Percentiles rank a stretch among this genome's conserved stretches.
These are phyloP conservation scores for Parietichytrium sp. DNA, from an alignment of 108 stramenopile species.

Conservation along the genomic window DNA sequence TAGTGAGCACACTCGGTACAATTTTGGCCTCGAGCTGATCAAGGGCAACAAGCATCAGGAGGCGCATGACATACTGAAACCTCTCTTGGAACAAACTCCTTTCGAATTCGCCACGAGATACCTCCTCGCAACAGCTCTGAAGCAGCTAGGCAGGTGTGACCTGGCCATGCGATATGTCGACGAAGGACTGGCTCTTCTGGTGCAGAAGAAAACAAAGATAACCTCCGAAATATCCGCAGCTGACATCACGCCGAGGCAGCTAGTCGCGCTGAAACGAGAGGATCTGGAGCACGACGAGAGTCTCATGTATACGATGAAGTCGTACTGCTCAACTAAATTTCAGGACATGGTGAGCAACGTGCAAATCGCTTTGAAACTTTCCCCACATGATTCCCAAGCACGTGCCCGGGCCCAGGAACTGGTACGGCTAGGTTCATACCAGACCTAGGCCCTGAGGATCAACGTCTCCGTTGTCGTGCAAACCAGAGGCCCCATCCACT, in stretches of 20 bases:
- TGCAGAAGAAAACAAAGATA: too few species aligned
- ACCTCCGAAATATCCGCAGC: too few species aligned
- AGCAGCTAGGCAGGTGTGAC: neutral
- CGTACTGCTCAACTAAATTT: neutral
- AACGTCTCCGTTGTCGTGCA: too few species aligned
- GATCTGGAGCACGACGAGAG: neutral
- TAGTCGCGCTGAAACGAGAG: too few species aligned
- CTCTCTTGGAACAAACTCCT: neutral
- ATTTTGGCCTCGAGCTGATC: conserved; percentile 8
- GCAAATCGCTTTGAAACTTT: too few species aligned
- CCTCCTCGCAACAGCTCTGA: neutral
- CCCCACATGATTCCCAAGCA: too few species aligned
- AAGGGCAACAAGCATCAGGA: neutral
- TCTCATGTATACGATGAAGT: conserved; percentile 18
- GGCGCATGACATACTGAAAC: neutral
- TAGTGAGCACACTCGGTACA: conserved; percentile 1
- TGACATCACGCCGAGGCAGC: too few species aligned
- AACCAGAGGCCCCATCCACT: too few species aligned
- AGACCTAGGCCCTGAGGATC: too few species aligned
- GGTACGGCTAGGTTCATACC: too few species aligned
- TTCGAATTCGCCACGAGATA: neutral
- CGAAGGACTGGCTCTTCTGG: neutral
- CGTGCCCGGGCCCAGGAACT: too few species aligned
- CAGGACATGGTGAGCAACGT: too few species aligned
- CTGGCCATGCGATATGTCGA: neutral